These are phyloP conservation scores for Penicillium turbatum DNA, from an alignment of 495 filamentous ascomycete species.

Conservation along the genomic window DNA sequence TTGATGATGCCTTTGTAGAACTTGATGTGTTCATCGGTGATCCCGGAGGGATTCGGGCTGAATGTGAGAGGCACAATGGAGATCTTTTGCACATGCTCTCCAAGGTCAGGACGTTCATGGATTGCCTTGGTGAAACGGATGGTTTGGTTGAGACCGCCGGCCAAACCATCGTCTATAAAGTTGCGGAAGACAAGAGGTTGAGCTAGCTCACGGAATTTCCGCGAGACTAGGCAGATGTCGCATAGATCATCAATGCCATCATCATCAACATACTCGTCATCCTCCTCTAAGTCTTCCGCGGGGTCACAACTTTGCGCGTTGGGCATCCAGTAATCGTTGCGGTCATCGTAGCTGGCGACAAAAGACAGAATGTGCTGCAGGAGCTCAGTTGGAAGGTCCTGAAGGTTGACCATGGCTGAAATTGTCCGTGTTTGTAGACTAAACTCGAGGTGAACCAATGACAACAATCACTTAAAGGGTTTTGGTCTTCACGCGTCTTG, in stretches of 20 bases:
- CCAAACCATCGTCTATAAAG: conserved; percentile 8
- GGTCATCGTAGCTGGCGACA: not conserved
- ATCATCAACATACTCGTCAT: not conserved
- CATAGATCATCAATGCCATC: conserved; percentile 1
- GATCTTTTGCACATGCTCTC: conserved; percentile 12
- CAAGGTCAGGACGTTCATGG: conserved; percentile 17
- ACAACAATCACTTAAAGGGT: not conserved
- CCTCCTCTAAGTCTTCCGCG: not conserved
- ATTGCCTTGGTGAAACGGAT: conserved; percentile 15
- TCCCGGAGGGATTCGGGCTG: too few relatives aligned
- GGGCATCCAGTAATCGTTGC: too few relatives aligned
- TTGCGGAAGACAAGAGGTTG: conserved; percentile 25
- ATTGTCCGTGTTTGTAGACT: not conserved
- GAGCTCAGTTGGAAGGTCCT: not conserved
- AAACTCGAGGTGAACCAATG: not conserved
- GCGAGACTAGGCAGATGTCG: conserved; percentile 23
- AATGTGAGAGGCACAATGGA: not conserved
- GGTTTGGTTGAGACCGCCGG: not conserved
- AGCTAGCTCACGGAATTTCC: conserved; percentile 16
- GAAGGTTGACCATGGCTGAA: not conserved
- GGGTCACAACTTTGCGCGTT: too few relatives aligned
- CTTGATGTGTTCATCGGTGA: not conserved
- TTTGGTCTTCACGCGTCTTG: not conserved
- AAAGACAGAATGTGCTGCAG: not conserved
- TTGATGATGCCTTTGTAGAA: not conserved